Evolutionary conservation across 2,329 filamentous ascomycete species (phyloP).

Genomic region (Aureobasidium zeae): DNA sequence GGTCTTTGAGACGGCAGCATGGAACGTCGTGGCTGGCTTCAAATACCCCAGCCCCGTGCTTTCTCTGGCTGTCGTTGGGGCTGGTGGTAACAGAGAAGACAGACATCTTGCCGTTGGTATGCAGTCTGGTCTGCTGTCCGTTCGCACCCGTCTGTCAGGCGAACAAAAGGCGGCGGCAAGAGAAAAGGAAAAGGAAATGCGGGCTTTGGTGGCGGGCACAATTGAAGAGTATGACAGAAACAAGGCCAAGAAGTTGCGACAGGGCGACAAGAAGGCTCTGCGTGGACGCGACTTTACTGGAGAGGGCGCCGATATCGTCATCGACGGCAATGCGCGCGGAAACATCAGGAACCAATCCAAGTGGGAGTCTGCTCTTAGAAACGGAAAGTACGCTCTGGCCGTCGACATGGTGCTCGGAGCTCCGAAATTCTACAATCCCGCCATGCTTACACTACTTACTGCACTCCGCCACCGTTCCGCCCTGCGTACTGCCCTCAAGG

Average conservation of each 20-base stretch:
- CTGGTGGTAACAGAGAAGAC: slow-evolving; percentile 63
- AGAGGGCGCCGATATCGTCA: slow-evolving; percentile 78
- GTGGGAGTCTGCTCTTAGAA: slow-evolving; percentile 77
- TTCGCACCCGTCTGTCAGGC: slow-evolving; percentile 80
- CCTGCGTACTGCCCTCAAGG: slow-evolving; percentile 67
- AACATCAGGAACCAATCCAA: slow-evolving; percentile 55
- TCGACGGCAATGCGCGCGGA: slow-evolving; percentile 61
- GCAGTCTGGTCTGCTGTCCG: slow-evolving; percentile 82
- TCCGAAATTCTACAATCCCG: slow-evolving; percentile 25
- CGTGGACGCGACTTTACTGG: slow-evolving; percentile 71
- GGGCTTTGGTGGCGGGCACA: slow-evolving; percentile 64
- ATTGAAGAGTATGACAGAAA: slow-evolving; percentile 69
- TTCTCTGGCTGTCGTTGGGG: slow-evolving; percentile 65
- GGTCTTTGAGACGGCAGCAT: slow-evolving; percentile 84
- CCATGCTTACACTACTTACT: slow-evolving; percentile 65
- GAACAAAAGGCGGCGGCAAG: slow-evolving; percentile 66
- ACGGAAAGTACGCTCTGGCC: slow-evolving; percentile 65
- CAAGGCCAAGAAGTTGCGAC: slow-evolving; percentile 51
- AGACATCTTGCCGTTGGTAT: slow-evolving; percentile 92
- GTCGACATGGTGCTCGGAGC: slow-evolving; percentile 64
- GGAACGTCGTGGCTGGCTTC: slow-evolving; percentile 91
- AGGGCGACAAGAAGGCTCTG: slow-evolving; percentile 50
- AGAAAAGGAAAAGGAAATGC: slow-evolving; percentile 76
- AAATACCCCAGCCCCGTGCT: slow-evolving; percentile 92
- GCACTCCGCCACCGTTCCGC: slow-evolving; percentile 83